phyloP scores from a whole-genome alignment of 768 basidiomycete species.

The Kwoniella mangroviensis region DNA sequence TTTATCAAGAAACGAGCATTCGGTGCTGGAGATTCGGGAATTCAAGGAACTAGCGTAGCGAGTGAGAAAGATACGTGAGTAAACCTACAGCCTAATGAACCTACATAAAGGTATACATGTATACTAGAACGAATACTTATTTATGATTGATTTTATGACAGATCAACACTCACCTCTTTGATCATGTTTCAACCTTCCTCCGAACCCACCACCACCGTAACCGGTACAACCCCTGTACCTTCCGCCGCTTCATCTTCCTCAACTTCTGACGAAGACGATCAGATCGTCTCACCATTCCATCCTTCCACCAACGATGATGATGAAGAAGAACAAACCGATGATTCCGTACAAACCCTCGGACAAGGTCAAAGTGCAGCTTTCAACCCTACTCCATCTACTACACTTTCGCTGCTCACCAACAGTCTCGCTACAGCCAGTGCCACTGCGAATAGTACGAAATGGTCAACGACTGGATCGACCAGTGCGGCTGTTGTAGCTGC shows the following conservation, averaged over 20 bases:
- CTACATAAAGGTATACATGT: not conserved
- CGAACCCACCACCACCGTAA: not conserved
- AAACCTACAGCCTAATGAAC: not conserved
- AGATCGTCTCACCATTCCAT: slow-evolving; percentile 8
- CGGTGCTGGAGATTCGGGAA: not conserved
- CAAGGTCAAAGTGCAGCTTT: slow-evolving; percentile 14
- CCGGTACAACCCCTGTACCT: not conserved
- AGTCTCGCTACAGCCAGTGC: not conserved
- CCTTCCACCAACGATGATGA: slow-evolving; percentile 5
- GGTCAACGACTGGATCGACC: not conserved
- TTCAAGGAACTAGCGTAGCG: not conserved
- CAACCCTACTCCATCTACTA: slow-evolving; percentile 11
- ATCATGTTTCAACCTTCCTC: slow-evolving; percentile 2
- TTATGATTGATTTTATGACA: not conserved
- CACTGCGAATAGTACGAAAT: not conserved
- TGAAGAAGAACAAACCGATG: not conserved
- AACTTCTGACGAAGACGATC: not conserved
- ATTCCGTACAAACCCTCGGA: not conserved
- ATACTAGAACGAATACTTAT: not conserved
- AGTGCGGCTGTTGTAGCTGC: not conserved
- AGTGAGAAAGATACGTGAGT: slow-evolving; percentile 9
- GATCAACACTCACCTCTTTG: slow-evolving; percentile 8
- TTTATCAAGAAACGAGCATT: not conserved
- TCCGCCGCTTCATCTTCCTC: not conserved
- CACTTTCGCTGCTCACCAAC: slow-evolving; percentile 2